Base-by-base conservation (phyloP, 331 rosid genomes). In the Malus hybrid region DNA sequence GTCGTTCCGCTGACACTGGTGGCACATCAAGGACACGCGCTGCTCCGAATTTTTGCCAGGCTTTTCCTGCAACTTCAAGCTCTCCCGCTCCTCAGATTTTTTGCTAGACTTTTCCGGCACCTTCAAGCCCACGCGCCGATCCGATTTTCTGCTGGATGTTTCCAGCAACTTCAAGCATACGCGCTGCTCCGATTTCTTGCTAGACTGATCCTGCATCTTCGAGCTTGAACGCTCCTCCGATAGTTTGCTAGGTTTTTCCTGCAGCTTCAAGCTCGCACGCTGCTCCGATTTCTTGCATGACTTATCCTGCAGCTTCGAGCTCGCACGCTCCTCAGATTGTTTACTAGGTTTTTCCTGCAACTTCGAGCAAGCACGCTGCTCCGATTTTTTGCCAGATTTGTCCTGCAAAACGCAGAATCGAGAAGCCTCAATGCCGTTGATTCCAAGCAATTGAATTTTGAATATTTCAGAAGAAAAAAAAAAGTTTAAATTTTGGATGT, bases 1-100 rank as follows among this genome's bases (percentile, higher is more conserved):
- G 80, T 90, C 88, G 69, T 72, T 90, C 81, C 92, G 85, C 76
- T 81, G 87, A 80, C 96, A 90, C 70, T 90, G 96, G 82, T 90
- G 96, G 68, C 96, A 90, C 96, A 85, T 90, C 83, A 90, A 88
- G 77, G 88, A 80, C 82, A 64, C 85, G 64, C 84, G 63, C 71
- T 80, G 59, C 71, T 80, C 83, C 79, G 71, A 80, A 62, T 39
- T 80, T 71, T 81, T 83, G 54, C 67, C 50, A 33, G 64, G 62
- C 76, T 44, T 42, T 10, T 42, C 48, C 14, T 42, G 48, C 48
- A 42, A 42, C 48, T 42, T 42, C 14, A 42, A 42, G 48, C 48
- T 42, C 48, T 10, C 48, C 48, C 48, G 14, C 48, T 42, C 48
- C 5, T 42, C 48, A 3, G 48, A 42, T 3, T 42, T 10, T 10